These are phyloP conservation scores for Lathyrus tuberosus DNA, from an alignment of 306 rosid genomes.

Conservation along the genomic window DNA sequence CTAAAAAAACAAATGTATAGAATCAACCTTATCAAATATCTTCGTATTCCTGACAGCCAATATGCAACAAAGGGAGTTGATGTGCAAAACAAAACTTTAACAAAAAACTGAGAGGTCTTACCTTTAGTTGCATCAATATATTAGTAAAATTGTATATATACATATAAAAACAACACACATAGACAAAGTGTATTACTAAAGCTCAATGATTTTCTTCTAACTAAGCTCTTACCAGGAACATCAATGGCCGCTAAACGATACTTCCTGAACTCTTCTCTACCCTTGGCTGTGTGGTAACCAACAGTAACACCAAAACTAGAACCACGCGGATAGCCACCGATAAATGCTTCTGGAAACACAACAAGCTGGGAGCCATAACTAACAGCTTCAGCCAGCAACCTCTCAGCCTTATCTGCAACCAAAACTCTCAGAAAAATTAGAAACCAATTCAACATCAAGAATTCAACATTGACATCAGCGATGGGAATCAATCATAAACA, in stretches of 20 bases:
- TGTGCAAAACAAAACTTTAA: too few species aligned
- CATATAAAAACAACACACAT: too few species aligned
- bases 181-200: too few species aligned
- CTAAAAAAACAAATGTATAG: too few species aligned
- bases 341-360: constrained; percentile 94
- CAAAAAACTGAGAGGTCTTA: too few species aligned
- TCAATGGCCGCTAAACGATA: constrained; percentile 81
- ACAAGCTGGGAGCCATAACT: constrained; percentile 83
- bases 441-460: too few species aligned
- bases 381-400: constrained; percentile 85
- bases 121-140: too few species aligned
- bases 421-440: constrained; percentile 6
- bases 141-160: too few species aligned
- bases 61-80: too few species aligned
- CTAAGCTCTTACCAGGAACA: constrained; percentile 67
- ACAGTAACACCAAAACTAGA: constrained; percentile 67
- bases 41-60: too few species aligned
- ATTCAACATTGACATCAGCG: background rate
- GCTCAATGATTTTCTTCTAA: background rate
- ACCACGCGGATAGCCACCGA: constrained; percentile 97
- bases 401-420: constrained; percentile 82
- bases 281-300: constrained; percentile 71
- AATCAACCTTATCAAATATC: too few species aligned
- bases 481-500: background rate
- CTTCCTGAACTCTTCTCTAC: constrained; percentile 85